These are phyloP conservation scores for Letharia columbiana DNA, from an alignment of 495 filamentous ascomycete species.

Conservation along the genomic window DNA sequence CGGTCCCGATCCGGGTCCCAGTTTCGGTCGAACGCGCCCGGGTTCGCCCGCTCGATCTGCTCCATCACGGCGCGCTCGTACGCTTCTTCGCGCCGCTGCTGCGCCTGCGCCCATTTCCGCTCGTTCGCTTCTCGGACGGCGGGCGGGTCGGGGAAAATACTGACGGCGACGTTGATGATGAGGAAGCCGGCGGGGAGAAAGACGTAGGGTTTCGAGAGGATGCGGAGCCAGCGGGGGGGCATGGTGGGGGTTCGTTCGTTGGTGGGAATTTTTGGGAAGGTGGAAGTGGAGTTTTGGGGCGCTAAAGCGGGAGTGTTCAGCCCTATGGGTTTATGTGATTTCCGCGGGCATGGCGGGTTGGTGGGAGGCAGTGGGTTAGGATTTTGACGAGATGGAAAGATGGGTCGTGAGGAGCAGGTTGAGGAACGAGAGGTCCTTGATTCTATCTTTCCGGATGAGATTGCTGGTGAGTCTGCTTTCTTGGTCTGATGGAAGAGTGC, in stretches of 20 bases:
- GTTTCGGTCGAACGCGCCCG: neutral
- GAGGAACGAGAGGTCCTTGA: constrained; percentile 97
- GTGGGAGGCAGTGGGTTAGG: neutral
- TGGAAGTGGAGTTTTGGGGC: neutral
- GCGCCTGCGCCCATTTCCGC: neutral
- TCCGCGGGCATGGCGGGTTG: neutral
- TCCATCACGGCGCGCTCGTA: neutral
- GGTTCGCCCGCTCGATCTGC: neutral
- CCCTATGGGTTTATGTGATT: constrained; percentile 1
- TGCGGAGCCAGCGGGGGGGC: neutral
- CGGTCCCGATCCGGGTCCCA: neutral
- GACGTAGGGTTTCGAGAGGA: neutral
- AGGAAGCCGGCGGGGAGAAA: neutral
- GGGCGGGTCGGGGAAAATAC: constrained; percentile 3
- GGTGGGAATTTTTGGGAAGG: neutral
- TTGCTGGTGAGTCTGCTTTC: constrained; percentile 54
- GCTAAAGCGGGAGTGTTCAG: neutral
- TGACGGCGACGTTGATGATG: neutral
- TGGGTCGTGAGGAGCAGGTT: constrained; percentile 89
- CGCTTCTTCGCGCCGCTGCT: constrained; percentile 2
- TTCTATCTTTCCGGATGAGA: constrained; percentile 97
- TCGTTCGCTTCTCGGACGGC: constrained; percentile 5
- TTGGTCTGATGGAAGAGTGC: neutral
- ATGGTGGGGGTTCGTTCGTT: neutral
- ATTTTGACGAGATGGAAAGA: constrained; percentile 35